A percentile compares a stretch with the other conserved stretches of the same genome.
Conservation (phyloP, 2,329 filamentous ascomycete genomes). For the Seiridium cupressi region DNA sequence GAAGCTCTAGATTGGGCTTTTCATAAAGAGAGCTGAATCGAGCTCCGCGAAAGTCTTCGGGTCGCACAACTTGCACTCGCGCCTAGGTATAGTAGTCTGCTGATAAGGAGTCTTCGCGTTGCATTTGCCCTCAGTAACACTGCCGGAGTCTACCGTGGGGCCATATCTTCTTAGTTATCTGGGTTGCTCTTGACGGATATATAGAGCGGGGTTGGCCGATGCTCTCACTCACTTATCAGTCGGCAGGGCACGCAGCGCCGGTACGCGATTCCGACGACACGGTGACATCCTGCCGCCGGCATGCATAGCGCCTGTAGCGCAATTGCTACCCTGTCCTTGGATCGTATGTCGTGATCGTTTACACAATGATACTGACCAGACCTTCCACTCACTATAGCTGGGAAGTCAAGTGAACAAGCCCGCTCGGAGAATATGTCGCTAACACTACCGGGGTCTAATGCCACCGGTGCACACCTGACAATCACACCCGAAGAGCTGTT, state of each 20-base stretch:
- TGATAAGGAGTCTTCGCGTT: neutral
- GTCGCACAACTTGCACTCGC: neutral
- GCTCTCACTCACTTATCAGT: neutral
- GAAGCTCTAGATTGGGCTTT: neutral
- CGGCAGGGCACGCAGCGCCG: neutral
- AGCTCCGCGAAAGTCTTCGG: neutral
- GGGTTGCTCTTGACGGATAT: no score
- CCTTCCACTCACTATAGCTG: no score
- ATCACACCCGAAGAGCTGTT: slow-evolving; percentile 18
- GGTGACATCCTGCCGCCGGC: neutral
- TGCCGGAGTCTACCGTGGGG: neutral
- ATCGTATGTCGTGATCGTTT: neutral
- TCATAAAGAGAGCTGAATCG: neutral
- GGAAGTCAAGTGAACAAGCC: no score
- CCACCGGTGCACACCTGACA: slow-evolving; percentile 17
- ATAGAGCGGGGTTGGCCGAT: neutral
- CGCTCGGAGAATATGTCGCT: no score
- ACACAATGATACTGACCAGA: no score
- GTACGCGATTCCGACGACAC: neutral
- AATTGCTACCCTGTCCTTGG: neutral
- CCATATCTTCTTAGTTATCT: neutral
- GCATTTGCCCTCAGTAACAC: neutral
- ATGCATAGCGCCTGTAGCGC: neutral
- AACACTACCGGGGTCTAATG: neutral
- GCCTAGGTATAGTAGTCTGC: neutral